Base-by-base conservation (phyloP, 2,329 filamentous ascomycete species). In the Chaetomium sp. region DNA sequence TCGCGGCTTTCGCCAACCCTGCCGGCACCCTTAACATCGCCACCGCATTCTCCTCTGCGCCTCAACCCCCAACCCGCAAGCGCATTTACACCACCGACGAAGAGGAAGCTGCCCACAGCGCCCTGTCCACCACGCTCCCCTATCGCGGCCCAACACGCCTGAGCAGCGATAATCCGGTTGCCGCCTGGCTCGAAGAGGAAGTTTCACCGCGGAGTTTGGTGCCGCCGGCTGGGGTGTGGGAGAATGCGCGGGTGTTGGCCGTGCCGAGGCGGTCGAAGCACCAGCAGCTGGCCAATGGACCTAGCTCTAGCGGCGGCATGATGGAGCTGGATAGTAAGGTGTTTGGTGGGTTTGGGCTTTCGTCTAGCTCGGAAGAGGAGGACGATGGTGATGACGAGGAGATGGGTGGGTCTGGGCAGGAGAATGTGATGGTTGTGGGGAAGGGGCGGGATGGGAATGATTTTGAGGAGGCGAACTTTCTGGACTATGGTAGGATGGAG, bases 391-490 rank as follows among this genome's bases (percentile, higher is more conserved):
- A 27, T 27, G 19, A 27, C 19, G 35, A 19, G 7, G 50, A 55
- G 56, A 54, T 60, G 53, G 59, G 56, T 59, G 56, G 71, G 9
- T 38, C 67, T 4, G 74, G 67, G 0, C 76, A 81, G 65, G 78
- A 81, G 65, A 81, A 79, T 60, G 69, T 70, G 60, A 68, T 68
- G 4, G 62, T 71, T 0, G 72, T 55, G 45, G 45, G 49, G 40
- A 10, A 10, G 5, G 19, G 49, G 8, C 37, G 52, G 44, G 58
- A 54, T 12, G 57, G 57, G 45, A 57, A 65, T 52, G 85, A 89
- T 66, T 89, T 89, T 67, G 84, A 79, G 55, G 87, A 90, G 56
- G 86, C 86, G 0, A 76, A 80, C 0, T 90, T 90, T 57, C 67
- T 86, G 52, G 80, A 82, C 54, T 74, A 68, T 36, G 55, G 55